Conservation (phyloP, 768 basidiomycete species). For the Amanita pallidorosea region DNA sequence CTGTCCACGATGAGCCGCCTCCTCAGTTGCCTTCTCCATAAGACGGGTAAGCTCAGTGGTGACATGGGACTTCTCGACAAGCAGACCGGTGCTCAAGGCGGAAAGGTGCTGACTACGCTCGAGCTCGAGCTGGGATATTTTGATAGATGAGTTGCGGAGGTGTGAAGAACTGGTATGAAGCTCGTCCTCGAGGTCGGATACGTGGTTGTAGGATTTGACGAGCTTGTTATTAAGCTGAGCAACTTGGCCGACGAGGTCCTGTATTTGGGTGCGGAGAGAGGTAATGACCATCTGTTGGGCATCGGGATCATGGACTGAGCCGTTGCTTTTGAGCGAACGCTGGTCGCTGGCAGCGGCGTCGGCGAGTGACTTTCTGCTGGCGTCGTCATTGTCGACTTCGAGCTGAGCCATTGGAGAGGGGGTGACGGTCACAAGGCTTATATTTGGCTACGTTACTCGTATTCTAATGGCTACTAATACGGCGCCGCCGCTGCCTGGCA, state of each 20-base stretch:
- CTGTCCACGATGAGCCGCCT: constrained; percentile 82
- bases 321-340: constrained; percentile 1
- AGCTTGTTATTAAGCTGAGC: constrained; percentile 88
- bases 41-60: constrained; percentile 84
- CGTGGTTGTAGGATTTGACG: constrained; percentile 82
- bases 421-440: background rate
- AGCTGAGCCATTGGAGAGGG: background rate
- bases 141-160: constrained; percentile 47
- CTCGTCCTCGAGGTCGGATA: constrained; percentile 89
- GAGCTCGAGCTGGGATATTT: constrained; percentile 70
- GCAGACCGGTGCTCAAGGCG: constrained; percentile 80
- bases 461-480: background rate
- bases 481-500: constrained; percentile 64
- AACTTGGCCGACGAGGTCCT: constrained; percentile 84
- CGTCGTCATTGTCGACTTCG: background rate
- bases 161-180: constrained; percentile 57
- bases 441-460: background rate
- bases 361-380: background rate
- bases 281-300: constrained; percentile 79
- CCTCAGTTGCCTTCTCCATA: constrained; percentile 93
- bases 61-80: constrained; percentile 89
- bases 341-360: background rate
- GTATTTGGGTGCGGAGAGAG: constrained; percentile 70
- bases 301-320: constrained; percentile 28
- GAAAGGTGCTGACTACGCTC: constrained; percentile 83